phyloP scores from a whole-genome alignment of 176 grass and related monocot genomes.

The Lolium perenne region DNA sequence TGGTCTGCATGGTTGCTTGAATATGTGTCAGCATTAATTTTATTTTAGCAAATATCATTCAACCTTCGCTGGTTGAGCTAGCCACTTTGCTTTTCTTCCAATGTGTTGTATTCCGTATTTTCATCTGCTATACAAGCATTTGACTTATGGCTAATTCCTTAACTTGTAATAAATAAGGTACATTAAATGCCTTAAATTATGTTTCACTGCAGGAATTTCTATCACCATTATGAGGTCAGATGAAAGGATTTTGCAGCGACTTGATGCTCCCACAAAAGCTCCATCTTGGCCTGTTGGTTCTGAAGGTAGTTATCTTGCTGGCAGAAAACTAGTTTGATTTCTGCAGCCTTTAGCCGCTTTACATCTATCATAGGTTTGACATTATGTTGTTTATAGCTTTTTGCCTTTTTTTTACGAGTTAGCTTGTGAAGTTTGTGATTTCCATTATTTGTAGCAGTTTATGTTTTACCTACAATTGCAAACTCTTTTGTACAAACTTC shows the following conservation, averaged over 20 bases:
- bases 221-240: constrained; percentile 94
- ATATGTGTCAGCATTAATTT: not conserved
- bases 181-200: constrained; percentile 19
- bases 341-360: not conserved
- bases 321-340: not conserved
- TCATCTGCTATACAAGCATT: not conserved
- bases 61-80: constrained; percentile 2
- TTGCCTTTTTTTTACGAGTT: not conserved
- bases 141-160: constrained; percentile 28
- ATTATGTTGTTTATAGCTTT: not conserved
- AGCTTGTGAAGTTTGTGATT: not conserved
- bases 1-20: constrained; percentile 17
- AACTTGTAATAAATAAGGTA: not conserved
- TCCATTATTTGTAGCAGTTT: not conserved
- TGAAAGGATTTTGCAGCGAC: constrained; percentile 71
- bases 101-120: constrained; percentile 16
- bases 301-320: constrained; percentile 66
- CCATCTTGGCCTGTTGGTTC: constrained; percentile 93
- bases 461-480: not conserved
- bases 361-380: constrained; percentile 3
- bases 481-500: not conserved
- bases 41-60: constrained; percentile 1
- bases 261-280: constrained; percentile 95
- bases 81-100: not conserved
- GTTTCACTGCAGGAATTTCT: constrained; percentile 77